A percentile compares a stretch with the other conserved stretches of the same genome.
These are phyloP conservation scores for Capsicum pubescens DNA, from an alignment of 257 asterid genomes.

Conservation along the genomic window DNA sequence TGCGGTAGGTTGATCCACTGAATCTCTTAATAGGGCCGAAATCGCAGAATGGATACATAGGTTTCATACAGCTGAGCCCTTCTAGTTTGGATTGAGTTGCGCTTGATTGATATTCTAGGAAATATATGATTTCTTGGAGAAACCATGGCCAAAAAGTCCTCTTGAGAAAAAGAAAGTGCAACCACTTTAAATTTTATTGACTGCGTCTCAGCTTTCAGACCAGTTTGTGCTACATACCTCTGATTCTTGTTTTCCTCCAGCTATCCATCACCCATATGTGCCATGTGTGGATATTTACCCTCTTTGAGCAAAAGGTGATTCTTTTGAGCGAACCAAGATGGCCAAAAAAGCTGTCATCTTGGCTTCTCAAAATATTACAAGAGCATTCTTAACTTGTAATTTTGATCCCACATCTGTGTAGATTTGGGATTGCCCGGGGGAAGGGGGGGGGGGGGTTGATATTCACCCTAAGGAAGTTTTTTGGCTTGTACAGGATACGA, in stretches of 20 bases:
- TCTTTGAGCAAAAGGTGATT: background rate
- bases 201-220: background rate
- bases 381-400: slow-evolving; percentile 1
- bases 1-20: background rate
- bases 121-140: background rate
- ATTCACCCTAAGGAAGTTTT: background rate
- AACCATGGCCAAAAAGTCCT: background rate
- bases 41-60: background rate
- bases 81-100: slow-evolving; percentile 10
- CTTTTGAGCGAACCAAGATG: background rate
- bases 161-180: background rate
- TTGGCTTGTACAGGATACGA: background rate
- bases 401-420: background rate
- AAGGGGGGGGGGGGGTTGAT: background rate
- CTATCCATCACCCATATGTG: background rate
- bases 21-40: background rate
- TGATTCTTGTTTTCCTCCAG: background rate
- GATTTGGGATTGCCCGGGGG: background rate
- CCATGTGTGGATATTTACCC: background rate
- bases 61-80: background rate
- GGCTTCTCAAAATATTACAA: background rate
- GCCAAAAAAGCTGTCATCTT: background rate
- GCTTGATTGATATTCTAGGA: background rate
- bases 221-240: background rate
- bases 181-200: background rate